These are phyloP conservation scores for Stenocarpella maydis DNA, from an alignment of 2,329 filamentous ascomycete species.

Conservation along the genomic window DNA sequence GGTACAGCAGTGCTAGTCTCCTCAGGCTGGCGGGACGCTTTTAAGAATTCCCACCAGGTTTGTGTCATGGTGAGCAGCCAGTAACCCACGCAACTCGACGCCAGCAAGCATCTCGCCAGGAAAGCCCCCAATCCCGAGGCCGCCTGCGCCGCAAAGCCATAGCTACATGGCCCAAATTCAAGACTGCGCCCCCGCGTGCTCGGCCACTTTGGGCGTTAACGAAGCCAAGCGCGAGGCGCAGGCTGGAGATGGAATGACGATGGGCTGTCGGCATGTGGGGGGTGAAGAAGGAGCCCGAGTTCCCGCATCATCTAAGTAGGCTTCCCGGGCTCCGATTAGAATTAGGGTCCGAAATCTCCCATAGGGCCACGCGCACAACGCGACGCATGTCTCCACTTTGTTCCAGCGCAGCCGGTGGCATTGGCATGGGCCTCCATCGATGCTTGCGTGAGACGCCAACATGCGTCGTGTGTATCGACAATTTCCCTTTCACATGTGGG, in stretches of 20 bases:
- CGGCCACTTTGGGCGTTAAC: conserved; percentile 4
- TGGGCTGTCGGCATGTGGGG: conserved; percentile 14
- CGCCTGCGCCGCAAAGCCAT: conserved; percentile 11
- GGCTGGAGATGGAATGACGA: background rate
- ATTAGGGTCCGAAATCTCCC: conserved; percentile 21
- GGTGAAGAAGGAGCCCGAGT: background rate
- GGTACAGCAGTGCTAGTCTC: background rate
- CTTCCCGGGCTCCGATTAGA: background rate
- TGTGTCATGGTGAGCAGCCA: background rate
- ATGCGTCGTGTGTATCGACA: conserved; percentile 10
- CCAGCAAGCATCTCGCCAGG: background rate
- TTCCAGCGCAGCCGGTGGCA: background rate
- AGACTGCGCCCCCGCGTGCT: conserved; percentile 1
- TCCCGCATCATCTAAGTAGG: conserved; percentile 19
- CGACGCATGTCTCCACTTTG: conserved; percentile 7
- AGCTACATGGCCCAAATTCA: background rate
- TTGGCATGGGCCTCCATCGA: conserved; percentile 14
- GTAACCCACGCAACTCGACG: background rate
- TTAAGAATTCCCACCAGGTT: background rate
- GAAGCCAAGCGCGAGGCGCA: background rate
- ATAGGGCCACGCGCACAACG: conserved; percentile 7
- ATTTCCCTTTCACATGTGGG: background rate
- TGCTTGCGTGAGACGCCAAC: conserved; percentile 17
- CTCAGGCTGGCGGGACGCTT: conserved; percentile 1
- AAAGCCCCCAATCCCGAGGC: background rate